phyloP scores from a whole-genome alignment of 2,329 filamentous ascomycete genomes.

The Atkinsonella texensis region DNA sequence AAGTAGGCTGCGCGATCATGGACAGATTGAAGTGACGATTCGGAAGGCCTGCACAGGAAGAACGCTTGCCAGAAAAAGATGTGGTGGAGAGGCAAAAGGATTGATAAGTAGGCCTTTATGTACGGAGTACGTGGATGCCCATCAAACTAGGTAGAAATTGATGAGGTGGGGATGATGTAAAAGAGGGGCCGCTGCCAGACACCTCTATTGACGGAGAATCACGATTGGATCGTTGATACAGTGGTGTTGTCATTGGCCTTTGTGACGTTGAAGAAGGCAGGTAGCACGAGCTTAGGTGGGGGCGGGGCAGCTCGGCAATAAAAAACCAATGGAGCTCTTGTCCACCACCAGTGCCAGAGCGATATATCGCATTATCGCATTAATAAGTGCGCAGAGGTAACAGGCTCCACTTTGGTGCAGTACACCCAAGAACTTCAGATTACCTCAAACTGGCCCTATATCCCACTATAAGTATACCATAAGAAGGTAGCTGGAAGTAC shows the following conservation, averaged over 20 bases:
- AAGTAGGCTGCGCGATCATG: not conserved
- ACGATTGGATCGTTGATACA: not conserved
- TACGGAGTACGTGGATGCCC: not conserved
- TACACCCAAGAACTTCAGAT: no score
- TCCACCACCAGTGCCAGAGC: no score
- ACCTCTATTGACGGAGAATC: not conserved
- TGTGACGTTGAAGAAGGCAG: not conserved
- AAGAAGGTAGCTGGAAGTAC: no score
- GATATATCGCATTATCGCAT: no score
- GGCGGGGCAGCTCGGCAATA: conserved; percentile 1
- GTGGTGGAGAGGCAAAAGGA: not conserved
- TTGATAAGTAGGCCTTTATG: not conserved
- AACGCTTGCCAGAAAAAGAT: not conserved
- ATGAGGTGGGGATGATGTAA: not conserved
- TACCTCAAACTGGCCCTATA: no score
- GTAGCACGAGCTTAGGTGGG: not conserved
- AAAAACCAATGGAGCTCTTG: not conserved
- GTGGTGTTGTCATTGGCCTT: not conserved
- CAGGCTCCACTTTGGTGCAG: no score
- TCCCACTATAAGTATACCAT: no score
- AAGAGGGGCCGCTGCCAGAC: not conserved
- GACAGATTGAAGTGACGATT: not conserved
- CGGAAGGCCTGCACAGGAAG: not conserved
- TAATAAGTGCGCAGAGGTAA: no score
- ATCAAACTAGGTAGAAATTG: not conserved